Base-by-base conservation (phyloP, 2,329 filamentous ascomycete species). In the Fusarium sp. region DNA sequence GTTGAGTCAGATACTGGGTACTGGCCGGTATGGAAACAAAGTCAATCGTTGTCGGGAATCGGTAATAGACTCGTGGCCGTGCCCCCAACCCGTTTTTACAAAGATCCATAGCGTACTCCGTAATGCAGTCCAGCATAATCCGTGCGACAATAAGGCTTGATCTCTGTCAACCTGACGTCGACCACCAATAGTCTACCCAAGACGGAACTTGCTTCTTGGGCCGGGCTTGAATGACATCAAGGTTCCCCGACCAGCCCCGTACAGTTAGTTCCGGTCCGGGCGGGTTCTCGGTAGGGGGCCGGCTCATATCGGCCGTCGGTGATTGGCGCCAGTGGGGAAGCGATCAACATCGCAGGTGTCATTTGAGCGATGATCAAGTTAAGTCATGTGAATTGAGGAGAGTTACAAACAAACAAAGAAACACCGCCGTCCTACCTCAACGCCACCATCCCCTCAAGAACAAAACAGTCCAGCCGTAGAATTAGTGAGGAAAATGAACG, bases 361-460 rank as follows among this genome's bases (percentile, higher is more conserved):
- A 70, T 58, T 66, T 70, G 52, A 70, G 26, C n/a, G 35, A 28
- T 13, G 51, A 44, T 66, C 39, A 45, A 66, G 42, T 48, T 24
- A 51, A 68, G 54, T 62, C 54, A 68, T 52, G 54, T 67, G 63
- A 45, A 78, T 78, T 78, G 74, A 75, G 58, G 64, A 73, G 70
- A 77, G 66, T 69, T 68, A 74, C 63, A 61, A 31, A 68, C 63
- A 61, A 31, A 68, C 28, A 38, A 44, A 38, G 31, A 66, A 58
- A 78, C 60, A 63, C 70, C 60, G 59, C 67, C 70, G 39, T 72
- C 47, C 42, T 66, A 63, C 58, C 75, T 67, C 55, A 73, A 76
- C 76, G 74, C 76, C 76, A 63, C 63, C 62, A 47, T 65, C 38
- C 56, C 56, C 44, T 38, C 42, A 66, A 58, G 60, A 36, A 65